phyloP scores from a whole-genome alignment of 2,329 filamentous ascomycete species.

The Pezicula carpinea region DNA sequence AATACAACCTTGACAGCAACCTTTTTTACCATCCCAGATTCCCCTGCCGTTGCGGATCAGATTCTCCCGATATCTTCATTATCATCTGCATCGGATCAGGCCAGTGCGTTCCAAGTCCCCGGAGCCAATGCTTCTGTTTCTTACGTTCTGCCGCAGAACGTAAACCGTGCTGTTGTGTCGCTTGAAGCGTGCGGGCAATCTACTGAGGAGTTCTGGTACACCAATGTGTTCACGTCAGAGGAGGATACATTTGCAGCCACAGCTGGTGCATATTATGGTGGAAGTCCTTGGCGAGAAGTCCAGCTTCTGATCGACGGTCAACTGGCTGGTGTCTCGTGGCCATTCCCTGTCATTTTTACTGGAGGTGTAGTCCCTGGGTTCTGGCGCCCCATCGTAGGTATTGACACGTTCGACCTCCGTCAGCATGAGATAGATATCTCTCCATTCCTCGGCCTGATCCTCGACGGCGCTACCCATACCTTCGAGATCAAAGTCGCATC shows the following conservation, averaged over 20 bases:
- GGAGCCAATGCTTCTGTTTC: constrained; percentile 50
- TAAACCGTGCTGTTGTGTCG: constrained; percentile 63
- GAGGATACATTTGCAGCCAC: constrained; percentile 49
- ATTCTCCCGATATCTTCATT: constrained; percentile 61
- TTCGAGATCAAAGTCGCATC: constrained; percentile 64
- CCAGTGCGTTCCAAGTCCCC: constrained; percentile 65
- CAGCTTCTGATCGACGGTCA: constrained; percentile 67
- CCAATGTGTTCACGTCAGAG: constrained; percentile 62
- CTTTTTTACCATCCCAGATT: constrained; percentile 51
- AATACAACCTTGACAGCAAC: constrained; percentile 68
- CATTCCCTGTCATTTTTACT: constrained; percentile 75
- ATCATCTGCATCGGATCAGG: constrained; percentile 39
- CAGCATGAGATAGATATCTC: constrained; percentile 78
- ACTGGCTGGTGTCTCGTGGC: constrained; percentile 70
- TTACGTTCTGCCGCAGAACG: constrained; percentile 57
- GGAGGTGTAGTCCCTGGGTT: constrained; percentile 70
- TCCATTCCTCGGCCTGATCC: constrained; percentile 64
- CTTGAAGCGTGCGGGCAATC: constrained; percentile 71
- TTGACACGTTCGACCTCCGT: constrained; percentile 69
- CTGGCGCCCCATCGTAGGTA: constrained; percentile 70
- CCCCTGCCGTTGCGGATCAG: constrained; percentile 48
- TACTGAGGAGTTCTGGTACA: constrained; percentile 79
- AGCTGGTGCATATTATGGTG: constrained; percentile 55
- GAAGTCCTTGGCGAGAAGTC: constrained; percentile 69
- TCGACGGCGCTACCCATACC: constrained; percentile 56